Percentiles rank a stretch among this genome's conserved stretches.
Conservation (phyloP, 2,329 filamentous ascomycete genomes). For the Fragosphaeria purpurea region DNA sequence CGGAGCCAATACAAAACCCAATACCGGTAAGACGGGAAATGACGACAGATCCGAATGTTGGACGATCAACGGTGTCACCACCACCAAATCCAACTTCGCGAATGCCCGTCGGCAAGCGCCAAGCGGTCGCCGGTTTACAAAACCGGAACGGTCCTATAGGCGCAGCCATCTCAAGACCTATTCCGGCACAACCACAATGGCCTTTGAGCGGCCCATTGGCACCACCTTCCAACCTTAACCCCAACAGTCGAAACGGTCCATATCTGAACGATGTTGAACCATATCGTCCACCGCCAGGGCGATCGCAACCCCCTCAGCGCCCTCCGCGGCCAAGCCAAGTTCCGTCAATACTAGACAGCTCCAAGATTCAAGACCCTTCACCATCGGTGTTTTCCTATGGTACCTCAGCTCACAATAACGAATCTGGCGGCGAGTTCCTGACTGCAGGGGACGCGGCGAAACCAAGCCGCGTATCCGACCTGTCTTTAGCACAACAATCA, state of each 20-base stretch:
- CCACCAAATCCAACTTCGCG: neutral
- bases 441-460: conserved; percentile 22
- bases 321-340: conserved; percentile 51
- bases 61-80: conserved; percentile 12
- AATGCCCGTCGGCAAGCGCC: conserved; percentile 19
- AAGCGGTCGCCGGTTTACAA: conserved; percentile 25
- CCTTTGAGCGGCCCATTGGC: conserved; percentile 34
- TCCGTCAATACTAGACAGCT: conserved; percentile 47
- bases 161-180: conserved; percentile 43
- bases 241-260: conserved; percentile 7
- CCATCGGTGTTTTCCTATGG: conserved; percentile 35
- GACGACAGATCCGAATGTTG: conserved; percentile 11
- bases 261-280: conserved; percentile 23
- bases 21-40: conserved; percentile 20
- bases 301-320: conserved; percentile 43
- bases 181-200: conserved; percentile 42
- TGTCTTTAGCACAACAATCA: conserved; percentile 30
- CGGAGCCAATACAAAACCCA: conserved; percentile 15
- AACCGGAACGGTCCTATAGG: conserved; percentile 28
- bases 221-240: conserved; percentile 19
- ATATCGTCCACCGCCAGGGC: conserved; percentile 41
- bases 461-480: conserved; percentile 25
- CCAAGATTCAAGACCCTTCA: conserved; percentile 44
- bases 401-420: neutral
- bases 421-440: neutral